Conservation (phyloP, 2,329 filamentous ascomycete genomes). For the Xylariales sp. region DNA sequence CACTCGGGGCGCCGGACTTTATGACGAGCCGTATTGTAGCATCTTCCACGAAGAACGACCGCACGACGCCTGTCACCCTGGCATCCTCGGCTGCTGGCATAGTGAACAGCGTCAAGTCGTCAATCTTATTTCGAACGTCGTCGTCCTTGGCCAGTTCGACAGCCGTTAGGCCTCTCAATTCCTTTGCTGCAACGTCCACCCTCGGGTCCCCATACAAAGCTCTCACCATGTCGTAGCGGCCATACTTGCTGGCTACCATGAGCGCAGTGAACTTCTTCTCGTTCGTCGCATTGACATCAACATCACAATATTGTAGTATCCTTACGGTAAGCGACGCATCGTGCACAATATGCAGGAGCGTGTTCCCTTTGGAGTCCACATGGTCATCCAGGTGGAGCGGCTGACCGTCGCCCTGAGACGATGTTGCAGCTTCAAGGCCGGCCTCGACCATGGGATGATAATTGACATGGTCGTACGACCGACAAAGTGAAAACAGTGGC, state of each 20-base stretch:
- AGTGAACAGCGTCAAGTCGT: constrained; percentile 84
- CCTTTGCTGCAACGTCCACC: constrained; percentile 79
- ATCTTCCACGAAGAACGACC: constrained; percentile 96
- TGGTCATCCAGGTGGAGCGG: constrained; percentile 90
- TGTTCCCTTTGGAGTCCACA: constrained; percentile 89
- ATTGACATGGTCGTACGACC: constrained; percentile 88
- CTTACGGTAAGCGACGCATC: constrained; percentile 71
- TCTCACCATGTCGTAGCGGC: constrained; percentile 86
- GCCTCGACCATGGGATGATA: constrained; percentile 85
- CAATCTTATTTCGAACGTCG: constrained; percentile 92
- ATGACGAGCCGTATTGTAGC: constrained; percentile 87
- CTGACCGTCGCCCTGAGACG: constrained; percentile 69
- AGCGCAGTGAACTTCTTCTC: constrained; percentile 92
- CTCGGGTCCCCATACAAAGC: constrained; percentile 81
- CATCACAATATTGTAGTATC: constrained; percentile 79
- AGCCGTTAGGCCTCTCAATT: constrained; percentile 83
- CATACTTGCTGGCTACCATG: constrained; percentile 99
- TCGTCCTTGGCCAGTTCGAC: constrained; percentile 97
- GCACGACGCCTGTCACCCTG: constrained; percentile 85
- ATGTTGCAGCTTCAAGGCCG: constrained; percentile 69
- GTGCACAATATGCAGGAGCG: constrained; percentile 90
- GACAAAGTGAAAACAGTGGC: constrained; percentile 90
- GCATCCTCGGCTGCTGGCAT: constrained; percentile 67
- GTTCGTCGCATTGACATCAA: constrained; percentile 94
- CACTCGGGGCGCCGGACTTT: constrained; percentile 87